phyloP scores from a whole-genome alignment of 352 stramenopile genomes.

The Globisporangium spinosum region DNA sequence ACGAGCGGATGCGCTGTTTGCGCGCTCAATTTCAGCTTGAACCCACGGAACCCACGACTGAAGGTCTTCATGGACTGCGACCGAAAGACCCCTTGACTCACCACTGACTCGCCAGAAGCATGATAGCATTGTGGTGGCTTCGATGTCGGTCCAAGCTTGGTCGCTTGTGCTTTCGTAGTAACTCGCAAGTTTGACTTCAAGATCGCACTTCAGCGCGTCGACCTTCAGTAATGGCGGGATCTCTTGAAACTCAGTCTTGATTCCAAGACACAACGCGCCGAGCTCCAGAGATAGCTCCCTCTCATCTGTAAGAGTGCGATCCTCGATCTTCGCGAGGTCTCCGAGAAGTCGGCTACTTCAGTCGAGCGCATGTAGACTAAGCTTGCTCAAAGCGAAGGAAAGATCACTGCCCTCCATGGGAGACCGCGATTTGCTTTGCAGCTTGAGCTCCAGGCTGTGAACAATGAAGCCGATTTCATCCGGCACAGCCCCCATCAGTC shows the following conservation, averaged over 20 bases:
- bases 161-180: not conserved
- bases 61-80: conserved; percentile 2
- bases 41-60: conserved; percentile 20
- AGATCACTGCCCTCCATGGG: not conserved
- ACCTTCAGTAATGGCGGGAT: conserved; percentile 1
- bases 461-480: conserved; percentile 8
- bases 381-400: not conserved
- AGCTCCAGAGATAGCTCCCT: conserved; percentile 12
- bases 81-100: conserved; percentile 9
- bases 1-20: not conserved
- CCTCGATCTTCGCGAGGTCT: no score
- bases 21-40: conserved; percentile 8
- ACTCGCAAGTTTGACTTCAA: conserved; percentile 13
- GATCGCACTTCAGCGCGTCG: conserved; percentile 14
- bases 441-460: conserved; percentile 12
- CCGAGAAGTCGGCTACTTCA: conserved; percentile 7
- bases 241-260: not conserved
- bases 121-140: not conserved
- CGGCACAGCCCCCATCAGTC: conserved; percentile 11
- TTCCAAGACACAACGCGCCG: not conserved
- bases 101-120: conserved; percentile 12
- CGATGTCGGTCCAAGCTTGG: not conserved
- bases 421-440: not conserved
- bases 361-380: conserved; percentile 8
- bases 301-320: not conserved